phyloP scores from a whole-genome alignment of 768 basidiomycete species.

The Dacryopinax primogenitus region DNA sequence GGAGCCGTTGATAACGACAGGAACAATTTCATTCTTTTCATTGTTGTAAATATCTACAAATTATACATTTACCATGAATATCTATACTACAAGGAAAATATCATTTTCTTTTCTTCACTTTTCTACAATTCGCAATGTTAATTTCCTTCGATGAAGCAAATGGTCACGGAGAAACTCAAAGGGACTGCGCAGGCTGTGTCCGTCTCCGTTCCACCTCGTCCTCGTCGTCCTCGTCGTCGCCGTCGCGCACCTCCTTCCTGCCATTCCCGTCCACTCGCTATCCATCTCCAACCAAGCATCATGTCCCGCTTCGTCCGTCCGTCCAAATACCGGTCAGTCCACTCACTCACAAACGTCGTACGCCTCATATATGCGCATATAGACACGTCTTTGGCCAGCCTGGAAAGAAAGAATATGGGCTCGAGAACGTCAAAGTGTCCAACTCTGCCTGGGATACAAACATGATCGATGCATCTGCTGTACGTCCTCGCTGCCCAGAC shows the following conservation, averaged over 20 bases:
- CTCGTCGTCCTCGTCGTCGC: not conserved
- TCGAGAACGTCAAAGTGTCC: conserved; percentile 76
- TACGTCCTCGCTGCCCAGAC: conserved; percentile 29
- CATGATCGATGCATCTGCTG: conserved; percentile 69
- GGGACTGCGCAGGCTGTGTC: too few species aligned
- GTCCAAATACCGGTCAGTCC: conserved; percentile 68
- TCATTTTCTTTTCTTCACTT: too few species aligned
- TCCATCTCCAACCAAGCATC: not conserved
- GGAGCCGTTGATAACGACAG: too few species aligned
- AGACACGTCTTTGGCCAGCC: conserved; percentile 88
- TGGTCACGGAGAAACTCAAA: too few species aligned
- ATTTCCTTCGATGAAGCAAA: too few species aligned
- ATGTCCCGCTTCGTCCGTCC: conserved; percentile 82
- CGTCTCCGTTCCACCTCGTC: not conserved
- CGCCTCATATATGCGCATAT: not conserved
- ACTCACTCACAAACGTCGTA: conserved; percentile 1
- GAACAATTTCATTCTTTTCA: too few species aligned
- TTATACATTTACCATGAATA: too few species aligned
- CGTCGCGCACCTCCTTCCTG: not conserved
- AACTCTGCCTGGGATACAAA: conserved; percentile 96
- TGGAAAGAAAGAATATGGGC: conserved; percentile 67
- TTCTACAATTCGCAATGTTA: too few species aligned
- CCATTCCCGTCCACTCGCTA: not conserved
- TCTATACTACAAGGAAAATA: too few species aligned
- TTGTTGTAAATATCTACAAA: too few species aligned